Evolutionary conservation across 2,329 filamentous ascomycete species (phyloP).

Genomic region (Polytolypa hystricis): DNA sequence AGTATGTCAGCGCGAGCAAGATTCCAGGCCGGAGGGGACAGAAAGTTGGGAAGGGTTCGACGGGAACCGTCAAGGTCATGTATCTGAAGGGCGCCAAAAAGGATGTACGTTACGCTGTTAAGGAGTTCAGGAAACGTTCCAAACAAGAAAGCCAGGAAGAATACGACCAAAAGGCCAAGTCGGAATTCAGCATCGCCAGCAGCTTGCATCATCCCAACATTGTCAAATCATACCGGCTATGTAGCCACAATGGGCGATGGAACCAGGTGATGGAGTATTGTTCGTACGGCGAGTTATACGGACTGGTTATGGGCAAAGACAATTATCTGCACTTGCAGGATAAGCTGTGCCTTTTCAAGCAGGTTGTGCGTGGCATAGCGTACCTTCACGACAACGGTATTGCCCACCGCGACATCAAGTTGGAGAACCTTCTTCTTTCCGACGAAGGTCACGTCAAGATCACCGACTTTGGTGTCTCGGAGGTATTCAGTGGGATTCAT

Average conservation of each 20-base stretch:
- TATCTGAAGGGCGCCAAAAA: slow-evolving; percentile 51
- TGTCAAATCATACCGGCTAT: slow-evolving; percentile 67
- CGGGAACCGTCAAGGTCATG: slow-evolving; percentile 75
- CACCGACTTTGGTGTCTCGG: slow-evolving; percentile 81
- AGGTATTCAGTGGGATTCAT: slow-evolving; percentile 73
- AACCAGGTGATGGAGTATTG: slow-evolving; percentile 94
- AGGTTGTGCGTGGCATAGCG: slow-evolving; percentile 68
- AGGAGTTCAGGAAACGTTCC: slow-evolving; percentile 70
- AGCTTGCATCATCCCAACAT: slow-evolving; percentile 79
- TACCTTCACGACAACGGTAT: slow-evolving; percentile 78
- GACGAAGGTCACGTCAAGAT: slow-evolving; percentile 77
- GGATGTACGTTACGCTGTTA: slow-evolving; percentile 66
- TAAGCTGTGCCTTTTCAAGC: slow-evolving; percentile 78
- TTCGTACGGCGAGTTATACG: slow-evolving; percentile 67
- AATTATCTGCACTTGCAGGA: slow-evolving; percentile 58
- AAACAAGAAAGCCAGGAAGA: slow-evolving; percentile 58
- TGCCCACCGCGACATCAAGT: slow-evolving; percentile 82
- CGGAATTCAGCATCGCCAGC: slow-evolving; percentile 79
- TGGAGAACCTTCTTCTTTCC: slow-evolving; percentile 73
- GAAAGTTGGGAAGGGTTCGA: slow-evolving; percentile 69
- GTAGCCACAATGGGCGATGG: slow-evolving; percentile 63
- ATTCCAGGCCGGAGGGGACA: slow-evolving; percentile 62
- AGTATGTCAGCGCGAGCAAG: slow-evolving; percentile 61
- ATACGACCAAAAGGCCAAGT: slow-evolving; percentile 82
- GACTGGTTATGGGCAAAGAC: slow-evolving; percentile 61